phyloP scores from a whole-genome alignment of 306 rosid species.

The Nissolia schottii region DNA sequence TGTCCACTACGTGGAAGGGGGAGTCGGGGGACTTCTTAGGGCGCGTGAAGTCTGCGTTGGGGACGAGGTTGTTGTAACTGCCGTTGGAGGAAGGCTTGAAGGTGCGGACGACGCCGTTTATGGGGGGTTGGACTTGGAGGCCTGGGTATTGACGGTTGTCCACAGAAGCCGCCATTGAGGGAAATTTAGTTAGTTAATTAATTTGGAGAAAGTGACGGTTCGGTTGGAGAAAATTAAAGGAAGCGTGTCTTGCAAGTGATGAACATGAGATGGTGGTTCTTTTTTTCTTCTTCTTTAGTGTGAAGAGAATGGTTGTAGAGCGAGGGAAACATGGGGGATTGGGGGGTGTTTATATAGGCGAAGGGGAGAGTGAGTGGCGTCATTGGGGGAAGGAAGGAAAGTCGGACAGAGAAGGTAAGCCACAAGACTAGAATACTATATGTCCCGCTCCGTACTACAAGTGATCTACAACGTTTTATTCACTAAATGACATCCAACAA shows the following conservation, averaged over 20 bases:
- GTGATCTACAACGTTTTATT: too few species aligned
- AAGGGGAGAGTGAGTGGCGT: not conserved
- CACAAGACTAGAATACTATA: not conserved
- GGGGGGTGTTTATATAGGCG: not conserved
- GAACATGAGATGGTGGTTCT: not conserved
- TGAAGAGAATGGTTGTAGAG: not conserved
- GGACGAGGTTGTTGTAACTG: slow-evolving; percentile 25
- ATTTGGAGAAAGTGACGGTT: not conserved
- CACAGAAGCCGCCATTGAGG: slow-evolving; percentile 64
- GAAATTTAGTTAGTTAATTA: not conserved
- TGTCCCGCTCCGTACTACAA: not conserved
- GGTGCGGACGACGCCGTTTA: slow-evolving; percentile 36
- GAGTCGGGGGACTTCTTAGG: not conserved
- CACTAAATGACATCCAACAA: too few species aligned
- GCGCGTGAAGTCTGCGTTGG: not conserved
- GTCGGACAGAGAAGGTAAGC: not conserved
- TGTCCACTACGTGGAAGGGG: slow-evolving; percentile 15
- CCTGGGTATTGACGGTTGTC: slow-evolving; percentile 42
- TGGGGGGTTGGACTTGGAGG: slow-evolving; percentile 16
- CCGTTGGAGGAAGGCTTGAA: slow-evolving; percentile 30
- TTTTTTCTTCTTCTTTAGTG: too few species aligned
- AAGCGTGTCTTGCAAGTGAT: not conserved
- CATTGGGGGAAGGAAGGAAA: not conserved
- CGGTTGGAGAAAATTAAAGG: not conserved
- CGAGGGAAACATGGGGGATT: not conserved